Conservation (phyloP, 495 filamentous ascomycete genomes). For the Cudoniella acicularis region DNA sequence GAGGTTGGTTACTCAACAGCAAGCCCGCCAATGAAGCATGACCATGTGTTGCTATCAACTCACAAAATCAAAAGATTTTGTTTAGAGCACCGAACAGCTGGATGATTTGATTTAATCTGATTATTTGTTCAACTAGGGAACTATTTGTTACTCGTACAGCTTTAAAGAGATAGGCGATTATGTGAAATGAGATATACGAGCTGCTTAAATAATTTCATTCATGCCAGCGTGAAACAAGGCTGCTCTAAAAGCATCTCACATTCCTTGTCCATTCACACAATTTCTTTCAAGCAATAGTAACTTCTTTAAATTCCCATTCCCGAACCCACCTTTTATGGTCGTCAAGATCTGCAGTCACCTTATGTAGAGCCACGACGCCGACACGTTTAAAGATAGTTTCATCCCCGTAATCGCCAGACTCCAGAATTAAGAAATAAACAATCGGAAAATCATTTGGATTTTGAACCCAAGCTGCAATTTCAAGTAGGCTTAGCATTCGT, state of each 20-base stretch:
- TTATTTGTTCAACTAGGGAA: too few relatives aligned
- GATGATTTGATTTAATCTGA: too few relatives aligned
- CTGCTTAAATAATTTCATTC: neutral
- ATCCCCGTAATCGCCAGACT: neutral
- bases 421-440: constrained; percentile 1
- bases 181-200: neutral
- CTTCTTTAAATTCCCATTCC: neutral
- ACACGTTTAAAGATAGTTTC: constrained; percentile 1
- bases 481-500: neutral
- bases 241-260: neutral
- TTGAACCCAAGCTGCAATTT: constrained; percentile 1
- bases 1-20: too few relatives aligned
- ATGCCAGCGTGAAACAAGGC: neutral
- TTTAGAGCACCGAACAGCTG: too few relatives aligned
- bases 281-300: neutral
- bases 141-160: too few relatives aligned
- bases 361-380: neutral
- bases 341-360: neutral
- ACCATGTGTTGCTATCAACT: too few relatives aligned
- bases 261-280: neutral
- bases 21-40: too few relatives aligned
- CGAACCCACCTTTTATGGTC: neutral
- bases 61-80: too few relatives aligned
- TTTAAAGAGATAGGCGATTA: neutral
- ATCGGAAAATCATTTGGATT: neutral